Evolutionary conservation across 345 rosid species (phyloP), one percentile per base, ranked within the genome.

Genomic region (Conringia planisiliqua): DNA sequence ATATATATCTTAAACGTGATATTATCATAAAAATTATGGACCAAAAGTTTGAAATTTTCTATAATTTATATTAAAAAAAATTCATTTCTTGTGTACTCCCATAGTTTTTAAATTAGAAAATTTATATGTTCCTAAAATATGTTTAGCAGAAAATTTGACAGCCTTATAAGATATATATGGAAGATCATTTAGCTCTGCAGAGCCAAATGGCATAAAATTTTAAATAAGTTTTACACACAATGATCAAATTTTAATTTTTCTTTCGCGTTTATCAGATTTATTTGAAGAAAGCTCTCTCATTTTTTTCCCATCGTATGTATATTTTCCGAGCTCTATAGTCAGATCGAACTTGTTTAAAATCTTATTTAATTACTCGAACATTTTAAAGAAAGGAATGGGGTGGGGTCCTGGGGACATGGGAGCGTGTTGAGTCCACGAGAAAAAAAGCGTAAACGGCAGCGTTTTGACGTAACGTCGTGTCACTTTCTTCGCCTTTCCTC

Each of bases 401-500:
- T 1, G 1, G 24, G 24, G n/a, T n/a, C n/a, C n/a, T n/a, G 24
- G 24, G 54, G 54, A 47, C 54, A 47, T 30, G 2, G 62, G 63
- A 57, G 63, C 73, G 73, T 78, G 77, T 80, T 71, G 81, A 71
- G 80, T 36, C 79, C 85, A 85, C 83, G 86, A 72, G 81, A 56
- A 75, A 22, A 22, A 78, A 66, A 7, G 52, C 10, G 8, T 1
- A 58, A 65, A 72, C 72, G 77, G 81, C 77, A 17, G 1, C 73
- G 55, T 68, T 60, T 56, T 9, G 10, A 9, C 12, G 7, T 7
- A 57, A 6, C 50, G 85, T 73, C 98, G 97, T 93, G 94, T 91
- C 91, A 47, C 74, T 81, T 79, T 83, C 85, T 67, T 83, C 47
- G 57, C 96, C 98, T 75, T 52, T 61, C 56, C 44, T 80, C 74